Evolutionary conservation across 179 eudicot genomes (phyloP).

Genomic region (Spergularia azorica): DNA sequence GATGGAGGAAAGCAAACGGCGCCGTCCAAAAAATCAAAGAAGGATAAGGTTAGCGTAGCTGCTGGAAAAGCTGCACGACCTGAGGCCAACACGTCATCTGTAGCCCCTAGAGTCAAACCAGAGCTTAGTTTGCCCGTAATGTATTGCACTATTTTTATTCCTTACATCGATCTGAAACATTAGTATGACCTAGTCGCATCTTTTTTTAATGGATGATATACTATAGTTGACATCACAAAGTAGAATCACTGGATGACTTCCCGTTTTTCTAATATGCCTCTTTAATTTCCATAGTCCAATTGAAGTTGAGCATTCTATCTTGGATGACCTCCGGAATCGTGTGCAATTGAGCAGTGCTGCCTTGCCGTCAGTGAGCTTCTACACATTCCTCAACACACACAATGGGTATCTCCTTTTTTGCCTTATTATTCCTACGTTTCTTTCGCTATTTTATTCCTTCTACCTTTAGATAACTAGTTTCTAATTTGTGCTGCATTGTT

Average conservation of each 20-base stretch:
- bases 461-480: slow-evolving; percentile 17
- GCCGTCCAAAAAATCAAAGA: slow-evolving; percentile 72
- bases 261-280: slow-evolving; percentile 15
- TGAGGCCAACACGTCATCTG: slow-evolving; percentile 51
- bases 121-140: slow-evolving; percentile 85
- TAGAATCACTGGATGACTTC: not conserved
- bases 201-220: slow-evolving; percentile 3
- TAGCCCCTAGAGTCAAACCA: slow-evolving; percentile 90
- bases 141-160: slow-evolving; percentile 42
- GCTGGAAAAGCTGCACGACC: slow-evolving; percentile 67
- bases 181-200: not conserved
- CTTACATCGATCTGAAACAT: slow-evolving; percentile 9
- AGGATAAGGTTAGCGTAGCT: slow-evolving; percentile 73
- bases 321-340: slow-evolving; percentile 93
- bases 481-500: slow-evolving; percentile 23
- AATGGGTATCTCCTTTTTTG: slow-evolving; percentile 54
- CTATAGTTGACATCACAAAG: not conserved
- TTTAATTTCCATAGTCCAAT: slow-evolving; percentile 48
- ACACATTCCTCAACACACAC: slow-evolving; percentile 89
- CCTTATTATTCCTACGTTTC: not conserved
- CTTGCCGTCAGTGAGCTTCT: slow-evolving; percentile 93
- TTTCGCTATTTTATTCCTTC: not conserved
- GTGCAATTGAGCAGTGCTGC: slow-evolving; percentile 83
- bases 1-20: slow-evolving; percentile 94
- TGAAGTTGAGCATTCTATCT: slow-evolving; percentile 89